phyloP scores from a whole-genome alignment of 2,329 filamentous ascomycete species.

The Fusarium nygamai region DNA sequence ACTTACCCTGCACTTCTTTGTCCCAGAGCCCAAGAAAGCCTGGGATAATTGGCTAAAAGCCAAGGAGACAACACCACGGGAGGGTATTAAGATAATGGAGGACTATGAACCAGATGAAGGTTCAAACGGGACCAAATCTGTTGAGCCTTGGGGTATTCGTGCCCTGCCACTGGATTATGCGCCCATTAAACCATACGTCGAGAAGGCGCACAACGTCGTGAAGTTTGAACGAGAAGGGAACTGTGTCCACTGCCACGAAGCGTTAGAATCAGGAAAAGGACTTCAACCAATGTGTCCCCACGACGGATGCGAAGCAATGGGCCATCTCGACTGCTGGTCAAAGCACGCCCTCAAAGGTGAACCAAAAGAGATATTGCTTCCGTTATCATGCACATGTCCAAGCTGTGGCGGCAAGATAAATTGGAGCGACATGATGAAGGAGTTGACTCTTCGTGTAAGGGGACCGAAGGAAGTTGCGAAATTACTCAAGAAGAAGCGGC shows the following conservation, averaged over 20 bases:
- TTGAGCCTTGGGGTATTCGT: slow-evolving; percentile 59
- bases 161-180: slow-evolving; percentile 65
- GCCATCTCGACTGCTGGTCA: slow-evolving; percentile 70
- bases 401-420: slow-evolving; percentile 68
- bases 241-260: slow-evolving; percentile 63
- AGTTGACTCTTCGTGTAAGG: slow-evolving; percentile 77
- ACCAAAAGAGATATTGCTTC: slow-evolving; percentile 64
- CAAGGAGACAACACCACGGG: slow-evolving; percentile 58
- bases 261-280: slow-evolving; percentile 58
- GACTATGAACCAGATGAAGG: slow-evolving; percentile 58
- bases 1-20: slow-evolving; percentile 82
- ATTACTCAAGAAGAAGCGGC: slow-evolving; percentile 66
- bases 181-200: slow-evolving; percentile 62
- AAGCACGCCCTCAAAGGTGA: slow-evolving; percentile 57
- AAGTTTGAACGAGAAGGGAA: slow-evolving; percentile 65
- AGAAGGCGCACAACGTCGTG: slow-evolving; percentile 64
- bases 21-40: slow-evolving; percentile 70
- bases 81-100: slow-evolving; percentile 62
- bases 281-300: slow-evolving; percentile 68
- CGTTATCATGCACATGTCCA: slow-evolving; percentile 76
- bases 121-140: background rate
- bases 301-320: slow-evolving; percentile 63
- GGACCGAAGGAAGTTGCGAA: slow-evolving; percentile 76
- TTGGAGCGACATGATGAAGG: slow-evolving; percentile 85
- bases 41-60: slow-evolving; percentile 72